A percentile compares a stretch with the other conserved stretches of the same genome.
Conservation (phyloP, 2,329 filamentous ascomycete species). For the Trichoderma cornu-damae region DNA sequence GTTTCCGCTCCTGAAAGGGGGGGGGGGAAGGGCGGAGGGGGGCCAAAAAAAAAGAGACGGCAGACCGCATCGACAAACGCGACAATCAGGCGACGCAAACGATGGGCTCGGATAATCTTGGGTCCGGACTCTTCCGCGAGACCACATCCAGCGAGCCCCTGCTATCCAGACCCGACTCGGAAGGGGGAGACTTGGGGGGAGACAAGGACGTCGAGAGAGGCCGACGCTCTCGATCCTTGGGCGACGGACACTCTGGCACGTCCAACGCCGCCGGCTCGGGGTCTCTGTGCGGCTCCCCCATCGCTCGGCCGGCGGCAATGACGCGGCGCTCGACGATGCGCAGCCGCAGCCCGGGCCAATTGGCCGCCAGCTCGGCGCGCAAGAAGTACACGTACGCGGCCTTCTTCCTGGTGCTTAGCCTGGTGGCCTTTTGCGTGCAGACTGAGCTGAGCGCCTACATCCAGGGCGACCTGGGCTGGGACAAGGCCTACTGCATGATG, state of each 20-base stretch:
- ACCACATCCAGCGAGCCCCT: conserved; percentile 40
- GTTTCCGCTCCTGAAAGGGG: conserved; percentile 29
- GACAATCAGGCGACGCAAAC: conserved; percentile 23
- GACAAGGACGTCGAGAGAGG: conserved; percentile 18
- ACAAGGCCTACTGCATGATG: conserved; percentile 99
- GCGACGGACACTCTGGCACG: conserved; percentile 17
- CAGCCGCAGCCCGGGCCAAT: conserved; percentile 64
- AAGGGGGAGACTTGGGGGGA: conserved; percentile 26
- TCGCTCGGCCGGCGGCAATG: conserved; percentile 28
- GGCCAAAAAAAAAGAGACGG: conserved; percentile 26
- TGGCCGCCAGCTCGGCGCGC: conserved; percentile 47
- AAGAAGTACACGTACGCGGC: conserved; percentile 83
- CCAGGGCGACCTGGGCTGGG: conserved; percentile 85
- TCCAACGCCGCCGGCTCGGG: conserved; percentile 19
- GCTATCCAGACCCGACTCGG: conserved; percentile 33
- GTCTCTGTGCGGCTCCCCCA: conserved; percentile 21
- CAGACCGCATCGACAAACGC: conserved; percentile 30
- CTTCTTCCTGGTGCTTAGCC: conserved; percentile 74
- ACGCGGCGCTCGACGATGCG: conserved; percentile 61
- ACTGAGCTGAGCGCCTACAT: conserved; percentile 95
- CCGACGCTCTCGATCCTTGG: conserved; percentile 14
- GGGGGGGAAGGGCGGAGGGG: conserved; percentile 11
- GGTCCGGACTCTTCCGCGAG: conserved; percentile 41
- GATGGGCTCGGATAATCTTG: conserved; percentile 40
- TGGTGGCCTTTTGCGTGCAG: conserved; percentile 87